A percentile compares a stretch with the other conserved stretches of the same genome.
Evolutionary conservation across 495 filamentous ascomycete genomes (phyloP).

Genomic region (Talaromyces nanjingensis): DNA sequence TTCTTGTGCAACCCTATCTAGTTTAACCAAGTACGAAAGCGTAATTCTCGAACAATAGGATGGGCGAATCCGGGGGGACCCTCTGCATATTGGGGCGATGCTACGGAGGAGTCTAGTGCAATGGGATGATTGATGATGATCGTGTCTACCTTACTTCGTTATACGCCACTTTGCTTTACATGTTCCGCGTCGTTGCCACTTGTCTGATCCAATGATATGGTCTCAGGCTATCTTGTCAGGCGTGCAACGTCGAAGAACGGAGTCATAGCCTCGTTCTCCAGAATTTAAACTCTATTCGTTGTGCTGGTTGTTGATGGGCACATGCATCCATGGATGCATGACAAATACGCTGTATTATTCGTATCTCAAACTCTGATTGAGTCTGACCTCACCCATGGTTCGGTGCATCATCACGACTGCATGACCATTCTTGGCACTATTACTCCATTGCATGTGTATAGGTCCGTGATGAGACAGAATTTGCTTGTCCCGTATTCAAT

Average conservation of each 20-base stretch:
- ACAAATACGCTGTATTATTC: neutral
- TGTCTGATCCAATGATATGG: neutral
- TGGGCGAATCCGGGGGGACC: neutral
- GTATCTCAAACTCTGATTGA: neutral
- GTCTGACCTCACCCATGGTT: neutral
- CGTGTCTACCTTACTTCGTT: neutral
- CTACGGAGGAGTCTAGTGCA: neutral
- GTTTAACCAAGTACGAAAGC: too few species aligned
- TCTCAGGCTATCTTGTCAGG: neutral
- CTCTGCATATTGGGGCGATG: neutral
- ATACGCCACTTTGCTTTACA: neutral
- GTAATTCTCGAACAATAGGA: neutral
- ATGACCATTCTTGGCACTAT: neutral
- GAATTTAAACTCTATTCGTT: neutral
- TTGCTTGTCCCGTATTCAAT: neutral
- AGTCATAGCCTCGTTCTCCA: neutral
- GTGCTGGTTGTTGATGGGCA: neutral
- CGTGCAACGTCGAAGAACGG: neutral
- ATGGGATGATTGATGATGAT: neutral
- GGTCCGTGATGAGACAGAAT: too few species aligned
- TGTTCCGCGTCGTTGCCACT: neutral
- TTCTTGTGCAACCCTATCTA: neutral
- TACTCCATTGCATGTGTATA: neutral
- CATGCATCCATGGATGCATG: neutral
- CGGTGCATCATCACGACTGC: neutral